Conservation (phyloP, 2,329 filamentous ascomycete genomes). For the Phyllosticta ampelicida region DNA sequence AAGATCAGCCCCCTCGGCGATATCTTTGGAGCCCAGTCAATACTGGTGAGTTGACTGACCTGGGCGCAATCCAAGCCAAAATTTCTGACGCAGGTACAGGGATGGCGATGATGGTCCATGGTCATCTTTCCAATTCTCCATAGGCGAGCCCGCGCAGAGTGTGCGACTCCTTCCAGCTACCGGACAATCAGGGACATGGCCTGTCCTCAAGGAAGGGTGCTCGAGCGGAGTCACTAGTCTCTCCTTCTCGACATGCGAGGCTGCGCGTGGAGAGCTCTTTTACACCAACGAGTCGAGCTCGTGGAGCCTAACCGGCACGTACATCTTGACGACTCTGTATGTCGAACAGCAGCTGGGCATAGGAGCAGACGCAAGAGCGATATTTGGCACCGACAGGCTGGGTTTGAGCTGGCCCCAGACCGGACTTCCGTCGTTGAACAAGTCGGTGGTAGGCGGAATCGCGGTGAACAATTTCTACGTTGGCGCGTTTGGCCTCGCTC, state of each 20-base stretch:
- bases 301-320: conserved; percentile 24
- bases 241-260: conserved; percentile 18
- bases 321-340: conserved; percentile 19
- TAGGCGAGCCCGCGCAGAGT: conserved; percentile 21
- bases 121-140: conserved; percentile 22
- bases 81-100: conserved; percentile 11
- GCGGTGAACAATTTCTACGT: conserved; percentile 26
- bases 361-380: conserved; percentile 17
- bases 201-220: conserved; percentile 26
- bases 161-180: conserved; percentile 23
- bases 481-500: conserved; percentile 28
- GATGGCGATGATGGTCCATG: conserved; percentile 24
- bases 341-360: conserved; percentile 20
- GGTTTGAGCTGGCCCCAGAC: conserved; percentile 20
- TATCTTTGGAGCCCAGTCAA: conserved; percentile 18
- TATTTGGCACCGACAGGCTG: conserved; percentile 28
- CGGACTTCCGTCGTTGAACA: conserved; percentile 17
- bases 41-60: conserved; percentile 15
- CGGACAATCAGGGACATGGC: conserved; percentile 24
- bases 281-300: conserved; percentile 22
- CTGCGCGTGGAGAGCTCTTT: conserved; percentile 21
- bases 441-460: conserved; percentile 28
- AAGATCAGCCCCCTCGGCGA: conserved; percentile 6
- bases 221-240: conserved; percentile 13
- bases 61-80: not conserved